phyloP scores from a whole-genome alignment of 2,329 filamentous ascomycete species.

The Fusarium sp. region DNA sequence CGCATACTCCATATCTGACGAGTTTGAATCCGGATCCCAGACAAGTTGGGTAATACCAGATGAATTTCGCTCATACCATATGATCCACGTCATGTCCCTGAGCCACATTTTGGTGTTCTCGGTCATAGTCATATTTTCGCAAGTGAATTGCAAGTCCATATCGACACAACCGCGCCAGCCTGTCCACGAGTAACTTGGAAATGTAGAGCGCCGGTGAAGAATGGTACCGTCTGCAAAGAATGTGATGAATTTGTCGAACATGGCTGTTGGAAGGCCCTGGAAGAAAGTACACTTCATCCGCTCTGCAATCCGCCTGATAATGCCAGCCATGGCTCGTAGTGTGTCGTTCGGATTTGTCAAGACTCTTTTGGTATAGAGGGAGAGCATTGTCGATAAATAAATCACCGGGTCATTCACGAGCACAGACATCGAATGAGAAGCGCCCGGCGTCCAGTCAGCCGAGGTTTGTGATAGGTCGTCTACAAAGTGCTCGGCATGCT shows the following conservation, averaged over 20 bases:
- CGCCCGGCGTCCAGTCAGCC: too few relatives aligned
- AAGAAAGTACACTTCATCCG: fast-evolving
- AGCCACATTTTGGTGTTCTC: not conserved
- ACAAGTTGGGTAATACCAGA: fast-evolving
- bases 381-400: fast-evolving
- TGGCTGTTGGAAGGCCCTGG: fast-evolving
- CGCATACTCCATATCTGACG: fast-evolving
- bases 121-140: too few relatives aligned
- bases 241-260: fast-evolving
- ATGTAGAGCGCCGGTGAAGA: fast-evolving
- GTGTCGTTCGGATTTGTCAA: not conserved
- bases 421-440: too few relatives aligned
- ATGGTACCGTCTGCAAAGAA: fast-evolving
- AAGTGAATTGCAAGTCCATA: not conserved
- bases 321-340: not conserved
- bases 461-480: not conserved
- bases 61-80: fast-evolving
- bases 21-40: not conserved
- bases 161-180: not conserved
- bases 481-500: not conserved
- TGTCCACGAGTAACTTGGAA: not conserved
- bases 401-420: fast-evolving
- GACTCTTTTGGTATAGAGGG: not conserved
- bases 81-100: fast-evolving
- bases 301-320: not conserved